Evolutionary conservation across 371 early-diverging fungal genomes (phyloP), one percentile per base, ranked within the genome.

Genomic region (Dichotomocladium elegans): DNA sequence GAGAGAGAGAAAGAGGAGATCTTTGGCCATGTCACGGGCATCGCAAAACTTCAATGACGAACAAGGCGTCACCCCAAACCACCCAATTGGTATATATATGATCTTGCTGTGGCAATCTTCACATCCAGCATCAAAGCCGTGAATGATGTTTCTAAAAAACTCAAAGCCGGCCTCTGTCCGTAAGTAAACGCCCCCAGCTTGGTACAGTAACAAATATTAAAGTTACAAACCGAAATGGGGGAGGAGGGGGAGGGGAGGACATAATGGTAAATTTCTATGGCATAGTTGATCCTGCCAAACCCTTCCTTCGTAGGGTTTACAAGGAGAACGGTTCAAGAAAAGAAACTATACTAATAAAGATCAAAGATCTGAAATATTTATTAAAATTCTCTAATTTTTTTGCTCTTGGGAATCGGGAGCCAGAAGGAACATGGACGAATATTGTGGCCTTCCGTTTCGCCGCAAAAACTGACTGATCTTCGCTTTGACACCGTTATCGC

Each of bases 271-370:
- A 55, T 40, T 47, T 37, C n/a, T 58, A 58, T 25, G 24, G 33
- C 22, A 11, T 15, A 17, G 29, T 51, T 8, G 53, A 73, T 54
- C 55, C 58, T 35, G 61, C 64, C 47, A 79, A 69, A 53, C 78
- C 74, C 52, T 93, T 92, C 64, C 95, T n/a, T n/a, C n/a, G n/a
- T n/a, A n/a, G 96, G 52, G 96, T 95, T 10, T 87, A 79, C 72
- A 90, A 89, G 75, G 78, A 88, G 72, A 81, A 81, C 37, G 96
- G 96, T 37, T 74, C 87, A 61, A 90, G 91, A 47, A 19, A 47
- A 30, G 11, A 47, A 47, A 12, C 19, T 47, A 21, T 25, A 21
- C 17, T 47, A 30, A 19, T 30, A 47, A 30, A 37, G 10, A 37
- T 37, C 37, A 37, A n/a, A 6, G 9, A 15, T 37, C 5, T 10